Evolutionary conservation across 495 filamentous ascomycete genomes (phyloP), one percentile per base, ranked within the genome.

Genomic region (Mytilinidion resinicola): DNA sequence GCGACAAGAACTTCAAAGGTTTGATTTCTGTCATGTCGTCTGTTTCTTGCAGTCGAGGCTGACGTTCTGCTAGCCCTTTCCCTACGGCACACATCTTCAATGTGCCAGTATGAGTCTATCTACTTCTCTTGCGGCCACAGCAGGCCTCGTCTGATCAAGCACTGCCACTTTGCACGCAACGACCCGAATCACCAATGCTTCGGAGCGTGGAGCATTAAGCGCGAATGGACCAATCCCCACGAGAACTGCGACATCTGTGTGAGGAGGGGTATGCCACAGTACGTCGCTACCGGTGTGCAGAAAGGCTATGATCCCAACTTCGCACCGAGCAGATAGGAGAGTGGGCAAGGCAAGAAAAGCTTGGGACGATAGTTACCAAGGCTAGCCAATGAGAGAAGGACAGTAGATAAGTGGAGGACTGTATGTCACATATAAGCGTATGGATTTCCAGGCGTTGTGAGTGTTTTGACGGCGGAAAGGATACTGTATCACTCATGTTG

Each of bases 161-260:
- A 86, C 68, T 90, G 86, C 72, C 85, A 90, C 67, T 80, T 78
- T 55, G 84, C 85, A 8, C 80, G 86, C 30, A 85, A 84, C 68
- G 80, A 87, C 64, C 79, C 81, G 1, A 70, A 77, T 47, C 83
- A 88, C 64, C 69, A 78, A 53, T 89, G 86, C 64, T 79, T 77
- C 59, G 74, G 81, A 7, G 82, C 67, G 9, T 71, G 67, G 69
- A 79, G 77, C 46, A 73, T 84, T 48, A 81, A 81, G 52, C 70
- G 81, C 15, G 74, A 75, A 38, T 84, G 79, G 79, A 64, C 73
- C 39, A 75, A 80, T 41, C 57, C 59, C 25, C 67, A 68, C 15
- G 70, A 72, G 15, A 57, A 73, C 9, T 85, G 83, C 67, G 74
- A 76, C 6, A 60, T 68, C 42, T 80, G 77, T 51, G 35, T 66